These are phyloP conservation scores for Corynespora cassiicola DNA, from an alignment of 2,329 filamentous ascomycete species.

Conservation along the genomic window DNA sequence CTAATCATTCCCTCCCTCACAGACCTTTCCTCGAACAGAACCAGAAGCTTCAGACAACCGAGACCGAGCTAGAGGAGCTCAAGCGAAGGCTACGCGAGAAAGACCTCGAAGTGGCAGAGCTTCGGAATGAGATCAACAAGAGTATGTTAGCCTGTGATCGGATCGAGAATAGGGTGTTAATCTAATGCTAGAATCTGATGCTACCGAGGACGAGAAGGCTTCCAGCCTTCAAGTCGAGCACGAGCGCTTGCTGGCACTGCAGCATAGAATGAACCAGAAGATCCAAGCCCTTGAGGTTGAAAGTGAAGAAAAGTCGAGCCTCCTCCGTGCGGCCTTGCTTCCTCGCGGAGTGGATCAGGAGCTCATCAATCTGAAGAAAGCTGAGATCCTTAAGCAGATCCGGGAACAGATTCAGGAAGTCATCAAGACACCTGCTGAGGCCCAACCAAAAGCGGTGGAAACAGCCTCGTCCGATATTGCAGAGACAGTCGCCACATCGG, in stretches of 20 bases:
- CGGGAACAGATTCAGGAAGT: conserved; percentile 41
- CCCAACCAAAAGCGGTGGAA: conserved; percentile 38
- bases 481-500: conserved; percentile 38
- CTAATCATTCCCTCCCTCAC: conserved; percentile 1
- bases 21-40: conserved; percentile 47
- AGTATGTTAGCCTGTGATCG: conserved; percentile 17
- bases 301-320: conserved; percentile 42
- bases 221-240: conserved; percentile 40
- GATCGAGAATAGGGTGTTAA: not conserved
- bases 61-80: conserved; percentile 43
- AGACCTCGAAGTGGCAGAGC: conserved; percentile 42
- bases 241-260: conserved; percentile 41
- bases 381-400: conserved; percentile 39
- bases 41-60: conserved; percentile 43
- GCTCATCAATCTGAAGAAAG: conserved; percentile 37
- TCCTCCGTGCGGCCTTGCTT: conserved; percentile 40
- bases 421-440: conserved; percentile 36
- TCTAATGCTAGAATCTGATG: conserved; percentile 29
- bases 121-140: conserved; percentile 44
- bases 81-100: conserved; percentile 41
- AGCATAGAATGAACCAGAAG: conserved; percentile 42
- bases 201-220: conserved; percentile 36
- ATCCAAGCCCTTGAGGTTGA: conserved; percentile 41
- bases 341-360: no score
- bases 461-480: conserved; percentile 41